These are phyloP conservation scores for Solanum bulbocastanum DNA, from an alignment of 257 asterid genomes.

Conservation along the genomic window DNA sequence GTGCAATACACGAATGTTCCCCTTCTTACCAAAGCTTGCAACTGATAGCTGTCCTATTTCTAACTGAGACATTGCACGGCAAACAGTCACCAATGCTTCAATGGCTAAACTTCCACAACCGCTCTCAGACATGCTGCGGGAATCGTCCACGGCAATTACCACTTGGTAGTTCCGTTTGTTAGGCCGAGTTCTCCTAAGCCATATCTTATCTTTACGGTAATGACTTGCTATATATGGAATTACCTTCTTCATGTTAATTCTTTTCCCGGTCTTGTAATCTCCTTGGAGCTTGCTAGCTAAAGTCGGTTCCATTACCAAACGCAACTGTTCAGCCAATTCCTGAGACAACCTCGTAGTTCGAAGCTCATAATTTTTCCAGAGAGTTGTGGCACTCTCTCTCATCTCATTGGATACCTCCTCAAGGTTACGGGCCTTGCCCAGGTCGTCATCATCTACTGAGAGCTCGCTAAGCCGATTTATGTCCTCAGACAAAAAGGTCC, in stretches of 20 bases:
- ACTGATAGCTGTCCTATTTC: conserved; percentile 90
- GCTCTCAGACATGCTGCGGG: conserved; percentile 86
- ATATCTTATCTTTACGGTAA: conserved; percentile 80
- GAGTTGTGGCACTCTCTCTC: conserved; percentile 47
- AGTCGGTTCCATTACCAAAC: conserved; percentile 94
- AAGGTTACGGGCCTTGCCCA: conserved; percentile 37
- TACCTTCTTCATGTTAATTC: conserved; percentile 95
- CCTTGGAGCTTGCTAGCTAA: conserved; percentile 96
- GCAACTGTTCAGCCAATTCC: conserved; percentile 89
- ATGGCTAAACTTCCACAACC: conserved; percentile 68
- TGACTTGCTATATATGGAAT: conserved; percentile 85
- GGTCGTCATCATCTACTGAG: conserved; percentile 34
- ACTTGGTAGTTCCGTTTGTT: conserved; percentile 94
- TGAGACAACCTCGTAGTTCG: conserved; percentile 75
- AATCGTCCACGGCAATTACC: conserved; percentile 92
- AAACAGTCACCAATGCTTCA: conserved; percentile 89
- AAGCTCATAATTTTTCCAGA: conserved; percentile 72
- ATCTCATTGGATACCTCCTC: conserved; percentile 33
- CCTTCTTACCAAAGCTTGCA: conserved; percentile 90
- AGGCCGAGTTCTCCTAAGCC: conserved; percentile 88
- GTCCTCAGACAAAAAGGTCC: conserved; percentile 42
- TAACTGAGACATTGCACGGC: conserved; percentile 94
- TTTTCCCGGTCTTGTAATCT: conserved; percentile 92
- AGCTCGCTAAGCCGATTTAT: conserved; percentile 21
- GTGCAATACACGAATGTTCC: conserved; percentile 68